A percentile compares a stretch with the other conserved stretches of the same genome.
Conservation (phyloP, 352 stramenopile species). For the Phytopythium mirpurense region DNA sequence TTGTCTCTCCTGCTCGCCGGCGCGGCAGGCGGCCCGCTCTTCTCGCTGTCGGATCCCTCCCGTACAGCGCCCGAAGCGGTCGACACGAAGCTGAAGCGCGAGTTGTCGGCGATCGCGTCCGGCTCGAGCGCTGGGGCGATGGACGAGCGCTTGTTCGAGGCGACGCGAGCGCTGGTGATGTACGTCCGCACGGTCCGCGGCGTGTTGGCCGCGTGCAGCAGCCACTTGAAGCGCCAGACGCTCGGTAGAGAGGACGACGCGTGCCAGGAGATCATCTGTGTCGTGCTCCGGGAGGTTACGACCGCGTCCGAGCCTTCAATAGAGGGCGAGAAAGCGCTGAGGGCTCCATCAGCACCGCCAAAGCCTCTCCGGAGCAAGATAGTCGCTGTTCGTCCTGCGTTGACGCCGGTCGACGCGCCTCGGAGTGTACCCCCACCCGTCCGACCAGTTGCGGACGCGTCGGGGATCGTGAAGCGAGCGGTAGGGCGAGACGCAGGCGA, state of each 20-base stretch:
- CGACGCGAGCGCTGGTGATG: constrained; percentile 29
- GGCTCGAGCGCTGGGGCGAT: too few relatives aligned
- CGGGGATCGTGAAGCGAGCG: constrained; percentile 44
- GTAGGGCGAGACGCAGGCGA: constrained; percentile 39
- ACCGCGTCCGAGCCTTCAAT: constrained; percentile 6
- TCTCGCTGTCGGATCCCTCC: constrained; percentile 12
- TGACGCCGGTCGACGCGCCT: background rate
- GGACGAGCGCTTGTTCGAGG: constrained; percentile 15
- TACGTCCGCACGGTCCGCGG: constrained; percentile 35
- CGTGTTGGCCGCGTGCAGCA: constrained; percentile 35
- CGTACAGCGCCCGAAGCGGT: constrained; percentile 6
- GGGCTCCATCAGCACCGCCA: too few relatives aligned
- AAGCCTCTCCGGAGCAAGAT: background rate
- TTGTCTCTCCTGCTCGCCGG: constrained; percentile 28
- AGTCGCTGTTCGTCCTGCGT: background rate
- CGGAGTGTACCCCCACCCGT: background rate
- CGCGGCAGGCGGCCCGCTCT: constrained; percentile 41
- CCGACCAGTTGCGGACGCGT: constrained; percentile 22
- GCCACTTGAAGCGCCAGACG: constrained; percentile 25
- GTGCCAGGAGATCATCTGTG: constrained; percentile 23
- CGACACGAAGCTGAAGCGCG: constrained; percentile 8
- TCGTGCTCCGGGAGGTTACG: constrained; percentile 16
- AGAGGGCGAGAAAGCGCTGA: too few relatives aligned
- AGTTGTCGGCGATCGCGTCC: background rate
- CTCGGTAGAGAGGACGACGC: constrained; percentile 21